Base-by-base conservation (phyloP, 495 filamentous ascomycete species). In the Bacidia gigantensis region DNA sequence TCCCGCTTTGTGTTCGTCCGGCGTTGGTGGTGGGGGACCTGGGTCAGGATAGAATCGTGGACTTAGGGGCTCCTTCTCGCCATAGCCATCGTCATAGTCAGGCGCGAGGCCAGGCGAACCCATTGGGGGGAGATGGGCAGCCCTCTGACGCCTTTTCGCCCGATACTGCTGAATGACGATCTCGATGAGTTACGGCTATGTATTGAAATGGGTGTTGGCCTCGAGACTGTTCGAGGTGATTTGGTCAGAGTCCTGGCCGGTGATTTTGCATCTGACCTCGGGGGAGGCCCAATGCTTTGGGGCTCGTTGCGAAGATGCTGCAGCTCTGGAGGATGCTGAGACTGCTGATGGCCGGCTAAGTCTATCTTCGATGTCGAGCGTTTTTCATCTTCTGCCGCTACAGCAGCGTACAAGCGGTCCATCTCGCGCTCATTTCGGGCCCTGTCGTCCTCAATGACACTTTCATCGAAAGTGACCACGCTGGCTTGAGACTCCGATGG, bases 381-480 rank as follows among this genome's bases (percentile, higher is more conserved):
- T 46, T 78, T 77, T 35, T 79, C 81, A 65, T 93, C 87, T 48
- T 90, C 84, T 67, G 86, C 86, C 84, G 94, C 83, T 54, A 95
- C 89, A 42, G 88, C 83, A 46, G 80, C 86, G 63, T 96, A 96
- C 59, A 96, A 79, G 64, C 86, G 81, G 62, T 92, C 87, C 69
- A 96, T 80, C 62, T 94, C 82, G 53, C 77, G 72, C 62, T 89
- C 81, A 61, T 82, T 78, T 64, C 79, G 76, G 56, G 73, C 77
- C 55, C 76, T 78, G 67, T 95, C 86, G 53, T 73, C 71, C 32
- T 81, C 76, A 24, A 95, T 75, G 25, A 93, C 77, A 41, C 75
- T 75, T 49, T 81, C 77, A 64, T 96, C 89, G 50, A 95, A 80
- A 11, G 76, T 80, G 25, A 70, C 65, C 49, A 77, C 70, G 51